phyloP scores from a whole-genome alignment of 75 land plant species.

The Selaginella tamariscina region DNA sequence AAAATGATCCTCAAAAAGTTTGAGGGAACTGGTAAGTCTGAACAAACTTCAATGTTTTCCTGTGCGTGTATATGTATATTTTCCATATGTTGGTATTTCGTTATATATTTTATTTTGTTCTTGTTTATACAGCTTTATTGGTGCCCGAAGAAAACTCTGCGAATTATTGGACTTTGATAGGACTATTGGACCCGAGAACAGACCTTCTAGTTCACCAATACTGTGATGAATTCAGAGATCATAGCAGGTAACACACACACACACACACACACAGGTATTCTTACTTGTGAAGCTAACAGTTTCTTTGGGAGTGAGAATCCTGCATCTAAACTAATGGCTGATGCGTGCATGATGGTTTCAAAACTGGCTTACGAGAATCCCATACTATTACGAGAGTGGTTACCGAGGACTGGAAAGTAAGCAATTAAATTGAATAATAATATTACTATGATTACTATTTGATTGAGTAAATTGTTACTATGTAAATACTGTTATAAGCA shows the following conservation, averaged over 20 bases:
- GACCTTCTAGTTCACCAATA: constrained; percentile 14
- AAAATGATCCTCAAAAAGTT: background rate
- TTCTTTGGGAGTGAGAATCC: background rate
- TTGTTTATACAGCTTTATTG: background rate
- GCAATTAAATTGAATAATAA: too few species aligned
- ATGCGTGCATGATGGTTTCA: constrained; percentile 50
- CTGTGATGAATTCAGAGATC: background rate
- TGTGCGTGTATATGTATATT: too few species aligned
- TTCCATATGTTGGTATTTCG: too few species aligned
- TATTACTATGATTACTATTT: too few species aligned
- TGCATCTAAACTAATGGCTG: constrained; percentile 19
- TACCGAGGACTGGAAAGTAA: constrained; percentile 38
- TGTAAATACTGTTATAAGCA: background rate
- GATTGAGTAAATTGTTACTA: too few species aligned
- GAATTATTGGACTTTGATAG: constrained; percentile 25
- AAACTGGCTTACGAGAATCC: constrained; percentile 44
- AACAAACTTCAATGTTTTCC: too few species aligned
- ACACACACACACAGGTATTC: too few species aligned
- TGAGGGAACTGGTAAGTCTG: background rate
- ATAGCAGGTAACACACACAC: too few species aligned
- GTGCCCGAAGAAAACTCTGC: constrained; percentile 17
- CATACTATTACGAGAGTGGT: constrained; percentile 18
- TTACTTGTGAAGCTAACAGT: too few species aligned
- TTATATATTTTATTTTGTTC: background rate
- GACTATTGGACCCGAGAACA: constrained; percentile 31